These are phyloP conservation scores for Hebeloma cylindrosporum DNA, from an alignment of 768 basidiomycete species.

Conservation along the genomic window DNA sequence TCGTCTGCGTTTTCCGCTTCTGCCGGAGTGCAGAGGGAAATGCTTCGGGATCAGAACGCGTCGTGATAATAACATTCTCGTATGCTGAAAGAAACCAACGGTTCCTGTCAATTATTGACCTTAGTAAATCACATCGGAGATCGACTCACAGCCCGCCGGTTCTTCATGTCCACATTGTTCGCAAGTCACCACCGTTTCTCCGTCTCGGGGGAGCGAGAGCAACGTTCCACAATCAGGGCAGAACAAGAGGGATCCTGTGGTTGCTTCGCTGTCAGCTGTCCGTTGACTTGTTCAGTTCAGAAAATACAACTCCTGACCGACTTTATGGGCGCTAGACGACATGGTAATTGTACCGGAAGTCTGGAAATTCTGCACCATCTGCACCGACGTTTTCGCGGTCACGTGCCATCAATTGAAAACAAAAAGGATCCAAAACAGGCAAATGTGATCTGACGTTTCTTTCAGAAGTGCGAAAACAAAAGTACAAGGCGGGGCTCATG, in stretches of 20 bases:
- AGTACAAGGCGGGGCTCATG: too few species aligned
- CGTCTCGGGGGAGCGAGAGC: conserved; percentile 75
- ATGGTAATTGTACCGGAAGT: not conserved
- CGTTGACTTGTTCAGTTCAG: not conserved
- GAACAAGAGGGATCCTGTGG: conserved; percentile 85
- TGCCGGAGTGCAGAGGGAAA: conserved; percentile 89
- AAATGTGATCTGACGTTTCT: too few species aligned
- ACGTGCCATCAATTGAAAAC: too few species aligned
- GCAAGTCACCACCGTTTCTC: conserved; percentile 74
- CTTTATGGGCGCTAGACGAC: conserved; percentile 31
- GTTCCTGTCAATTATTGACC: conserved; percentile 1
- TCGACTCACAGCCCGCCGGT: conserved; percentile 79
- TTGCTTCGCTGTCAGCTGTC: conserved; percentile 9
- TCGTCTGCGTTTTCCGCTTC: conserved; percentile 88
- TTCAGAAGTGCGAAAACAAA: too few species aligned
- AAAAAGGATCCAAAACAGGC: too few species aligned
- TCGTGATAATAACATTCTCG: conserved; percentile 87
- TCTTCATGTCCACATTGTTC: conserved; percentile 88
- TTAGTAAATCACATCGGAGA: conserved; percentile 3
- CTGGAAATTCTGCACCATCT: not conserved
- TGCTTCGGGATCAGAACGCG: conserved; percentile 89
- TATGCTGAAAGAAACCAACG: conserved; percentile 57
- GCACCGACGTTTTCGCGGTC: not conserved
- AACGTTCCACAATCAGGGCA: conserved; percentile 93
- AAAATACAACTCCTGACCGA: conserved; percentile 31